Conservation (phyloP, 345 rosid species). For the Arabis hirsuta region DNA sequence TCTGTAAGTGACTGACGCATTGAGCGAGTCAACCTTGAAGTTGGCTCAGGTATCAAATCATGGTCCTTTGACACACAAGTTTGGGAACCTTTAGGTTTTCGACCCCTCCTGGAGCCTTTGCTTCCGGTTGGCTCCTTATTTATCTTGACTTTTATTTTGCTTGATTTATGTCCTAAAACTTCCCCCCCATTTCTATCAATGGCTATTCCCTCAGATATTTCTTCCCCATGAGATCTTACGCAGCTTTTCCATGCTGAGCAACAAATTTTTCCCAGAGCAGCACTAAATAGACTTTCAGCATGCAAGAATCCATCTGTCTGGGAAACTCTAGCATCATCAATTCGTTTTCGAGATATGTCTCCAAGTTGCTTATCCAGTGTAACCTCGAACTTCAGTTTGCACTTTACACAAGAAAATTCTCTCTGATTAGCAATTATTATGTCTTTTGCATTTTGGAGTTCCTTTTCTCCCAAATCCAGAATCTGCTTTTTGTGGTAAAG, state of each 20-base stretch:
- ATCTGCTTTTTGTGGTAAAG: conserved; percentile 63
- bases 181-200: conserved; percentile 31
- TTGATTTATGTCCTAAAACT: conserved; percentile 26
- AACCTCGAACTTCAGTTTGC: conserved; percentile 68
- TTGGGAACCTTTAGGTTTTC: conserved; percentile 48
- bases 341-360: conserved; percentile 59
- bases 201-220: conserved; percentile 23
- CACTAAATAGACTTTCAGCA: conserved; percentile 65
- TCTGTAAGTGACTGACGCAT: conserved; percentile 59
- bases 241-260: conserved; percentile 64
- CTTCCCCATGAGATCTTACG: conserved; percentile 48
- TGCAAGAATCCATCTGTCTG: conserved; percentile 50
- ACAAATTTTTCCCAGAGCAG: conserved; percentile 66
- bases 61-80: conserved; percentile 53
- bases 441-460: conserved; percentile 67
- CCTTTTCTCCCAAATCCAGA: conserved; percentile 70
- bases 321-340: conserved; percentile 37
- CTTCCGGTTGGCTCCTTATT: conserved; percentile 42
- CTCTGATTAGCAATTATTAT: conserved; percentile 45
- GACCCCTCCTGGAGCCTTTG: conserved; percentile 51
- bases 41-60: conserved; percentile 44
- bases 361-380: conserved; percentile 71
- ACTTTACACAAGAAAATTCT: conserved; percentile 61
- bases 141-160: conserved; percentile 33
- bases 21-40: conserved; percentile 77